Evolutionary conservation across 441 rosid genomes (phyloP).

Genomic region (Gossypium schwendimanii): DNA sequence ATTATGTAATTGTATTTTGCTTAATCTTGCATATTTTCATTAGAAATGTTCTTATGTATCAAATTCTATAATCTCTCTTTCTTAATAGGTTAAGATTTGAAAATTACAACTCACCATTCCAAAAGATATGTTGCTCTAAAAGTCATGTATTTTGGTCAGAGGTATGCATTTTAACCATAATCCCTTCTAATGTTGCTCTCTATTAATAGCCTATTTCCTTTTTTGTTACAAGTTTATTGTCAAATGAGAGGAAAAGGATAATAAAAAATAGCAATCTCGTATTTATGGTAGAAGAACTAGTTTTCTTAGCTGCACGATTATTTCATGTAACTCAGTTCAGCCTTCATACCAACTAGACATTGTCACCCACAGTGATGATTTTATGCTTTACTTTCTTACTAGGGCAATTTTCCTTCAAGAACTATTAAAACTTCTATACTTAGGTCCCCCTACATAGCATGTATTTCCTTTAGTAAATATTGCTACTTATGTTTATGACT

Average conservation of each 20-base stretch:
- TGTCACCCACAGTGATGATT: neutral
- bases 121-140: constrained; percentile 70
- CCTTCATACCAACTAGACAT: neutral
- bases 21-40: neutral
- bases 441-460: neutral
- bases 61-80: neutral
- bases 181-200: neutral
- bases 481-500: too few relatives aligned
- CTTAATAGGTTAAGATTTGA: constrained; percentile 16
- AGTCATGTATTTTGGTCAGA: constrained; percentile 80
- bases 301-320: neutral
- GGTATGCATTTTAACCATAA: constrained; percentile 33
- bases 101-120: constrained; percentile 24
- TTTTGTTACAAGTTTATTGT: neutral
- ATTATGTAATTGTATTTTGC: neutral
- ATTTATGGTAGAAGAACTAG: neutral
- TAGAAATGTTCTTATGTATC: neutral
- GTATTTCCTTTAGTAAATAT: too few relatives aligned
- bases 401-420: neutral
- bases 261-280: neutral
- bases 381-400: neutral
- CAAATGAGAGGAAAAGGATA: neutral
- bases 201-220: neutral
- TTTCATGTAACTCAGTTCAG: neutral
- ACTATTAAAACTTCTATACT: neutral